Base-by-base conservation (phyloP, 2,329 filamentous ascomycete species). In the Harringtonia lauricola region DNA sequence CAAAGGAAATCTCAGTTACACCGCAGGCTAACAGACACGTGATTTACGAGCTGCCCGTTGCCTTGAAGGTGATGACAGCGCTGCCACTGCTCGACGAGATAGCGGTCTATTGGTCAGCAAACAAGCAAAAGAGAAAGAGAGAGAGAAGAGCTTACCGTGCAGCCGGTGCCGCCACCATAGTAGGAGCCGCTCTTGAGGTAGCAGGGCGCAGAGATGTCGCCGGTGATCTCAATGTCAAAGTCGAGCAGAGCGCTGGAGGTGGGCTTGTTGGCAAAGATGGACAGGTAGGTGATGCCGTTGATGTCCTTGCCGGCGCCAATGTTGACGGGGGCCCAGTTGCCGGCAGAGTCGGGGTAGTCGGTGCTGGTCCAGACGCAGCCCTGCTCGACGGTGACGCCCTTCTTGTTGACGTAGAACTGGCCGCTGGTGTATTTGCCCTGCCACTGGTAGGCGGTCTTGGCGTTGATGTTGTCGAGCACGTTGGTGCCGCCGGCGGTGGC, bases 331-430 rank as follows among this genome's bases (percentile, higher is more conserved):
- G 92, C 82, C 74, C 76, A 95, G 76, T 98, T 95, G 52, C 92
- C 80, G 47, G 78, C 68, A 18, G 71, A 71, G 41, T 75, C 69
- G 33, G 66, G 62, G 53, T 67, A 63, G 17, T 52, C 54, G 19
- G 55, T n/a, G 58, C 67, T 71, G 51, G 60, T 61, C 92, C 92
- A 96, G 46, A 74, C 64, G 67, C 92, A 98, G 41, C 77, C 85
- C 13, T 89, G 65, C 51, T 78, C 61, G 46, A 79, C 66, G 17
- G 64, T 55, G 42, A 83, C 69, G 48, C 87, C 88, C 54, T 77
- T 73, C 55, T 84, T 84, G 76, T 96, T 96, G 65, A 96, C 76
- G 61, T 98, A 98, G 75, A 95, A 96, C 67, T 96, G 92, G 36
- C 89, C 89, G 39, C 86, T 89, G 42, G 92, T 96, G 41, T 67